A percentile compares a stretch with the other conserved stretches of the same genome.
phyloP scores from a whole-genome alignment of 805 yeast species.

The Metschnikowia cubensis region DNA sequence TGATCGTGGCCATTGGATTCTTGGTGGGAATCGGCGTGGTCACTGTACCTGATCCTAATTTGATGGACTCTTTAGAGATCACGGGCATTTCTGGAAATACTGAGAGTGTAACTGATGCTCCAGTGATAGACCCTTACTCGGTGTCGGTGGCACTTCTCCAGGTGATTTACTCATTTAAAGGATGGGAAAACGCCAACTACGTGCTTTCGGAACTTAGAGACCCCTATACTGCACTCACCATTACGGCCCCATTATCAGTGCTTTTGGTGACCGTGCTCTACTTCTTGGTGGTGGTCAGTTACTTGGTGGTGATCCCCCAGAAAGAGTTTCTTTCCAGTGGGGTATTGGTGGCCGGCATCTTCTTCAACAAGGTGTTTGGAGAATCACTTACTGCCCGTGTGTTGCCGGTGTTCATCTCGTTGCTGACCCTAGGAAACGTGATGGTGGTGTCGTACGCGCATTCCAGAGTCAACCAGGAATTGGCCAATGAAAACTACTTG shows the following conservation, averaged over 20 bases:
- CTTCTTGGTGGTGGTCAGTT: conserved; percentile 54
- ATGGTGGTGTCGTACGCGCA: conserved; percentile 62
- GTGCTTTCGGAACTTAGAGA: conserved; percentile 55
- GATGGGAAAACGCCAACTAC: conserved; percentile 69
- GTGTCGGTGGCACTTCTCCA: conserved; percentile 55
- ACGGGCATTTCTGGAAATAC: no score
- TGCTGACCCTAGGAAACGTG: conserved; percentile 62
- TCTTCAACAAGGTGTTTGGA: conserved; percentile 56
- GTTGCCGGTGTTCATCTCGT: conserved; percentile 54
- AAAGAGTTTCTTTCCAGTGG: conserved; percentile 51
- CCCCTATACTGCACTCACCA: conserved; percentile 53
- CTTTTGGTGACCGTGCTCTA: conserved; percentile 49
- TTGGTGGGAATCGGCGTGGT: conserved; percentile 35
- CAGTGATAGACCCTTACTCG: conserved; percentile 37
- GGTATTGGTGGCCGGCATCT: conserved; percentile 60
- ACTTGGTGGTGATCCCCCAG: conserved; percentile 50
- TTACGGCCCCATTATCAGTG: conserved; percentile 60
- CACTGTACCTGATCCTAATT: neutral
- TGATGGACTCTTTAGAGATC: neutral
- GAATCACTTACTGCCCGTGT: conserved; percentile 45
- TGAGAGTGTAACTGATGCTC: no score
- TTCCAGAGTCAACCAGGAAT: conserved; percentile 53
- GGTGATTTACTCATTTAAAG: conserved; percentile 60
- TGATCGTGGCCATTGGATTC: conserved; percentile 48
- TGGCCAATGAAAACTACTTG: conserved; percentile 48